Evolutionary conservation across 345 rosid genomes (phyloP).

Genomic region (Lepidium aucheri): DNA sequence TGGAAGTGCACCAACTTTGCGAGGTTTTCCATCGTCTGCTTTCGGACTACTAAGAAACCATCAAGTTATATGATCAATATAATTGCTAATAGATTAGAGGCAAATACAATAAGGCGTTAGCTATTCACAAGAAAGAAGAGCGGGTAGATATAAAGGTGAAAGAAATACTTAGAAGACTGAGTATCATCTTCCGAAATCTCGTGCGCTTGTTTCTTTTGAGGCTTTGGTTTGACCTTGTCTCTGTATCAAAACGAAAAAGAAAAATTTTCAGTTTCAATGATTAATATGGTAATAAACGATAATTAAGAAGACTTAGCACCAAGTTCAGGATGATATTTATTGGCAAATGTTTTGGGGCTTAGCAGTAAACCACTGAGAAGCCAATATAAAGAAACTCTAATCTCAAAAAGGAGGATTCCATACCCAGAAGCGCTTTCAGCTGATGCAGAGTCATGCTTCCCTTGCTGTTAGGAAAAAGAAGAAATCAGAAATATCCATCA

Average conservation of each 20-base stretch:
- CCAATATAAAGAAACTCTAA: constrained; percentile 4
- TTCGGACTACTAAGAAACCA: constrained; percentile 46
- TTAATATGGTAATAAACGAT: not conserved
- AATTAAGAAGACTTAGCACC: not conserved
- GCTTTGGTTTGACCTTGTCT: constrained; percentile 50
- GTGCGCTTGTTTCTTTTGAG: constrained; percentile 44
- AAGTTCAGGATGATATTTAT: not conserved
- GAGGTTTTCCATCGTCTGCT: constrained; percentile 58
- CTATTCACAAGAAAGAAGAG: constrained; percentile 2
- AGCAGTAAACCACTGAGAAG: not conserved
- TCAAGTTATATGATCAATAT: constrained; percentile 29
- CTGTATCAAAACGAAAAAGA: constrained; percentile 33
- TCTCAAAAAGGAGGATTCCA: constrained; percentile 11
- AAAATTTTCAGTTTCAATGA: not conserved
- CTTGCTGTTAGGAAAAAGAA: constrained; percentile 42
- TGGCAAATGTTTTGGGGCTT: not conserved
- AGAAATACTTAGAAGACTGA: constrained; percentile 66
- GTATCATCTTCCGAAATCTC: constrained; percentile 54
- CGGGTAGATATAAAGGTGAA: constrained; percentile 16
- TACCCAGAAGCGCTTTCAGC: constrained; percentile 48
- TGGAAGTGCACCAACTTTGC: constrained; percentile 68
- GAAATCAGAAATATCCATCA: constrained; percentile 24
- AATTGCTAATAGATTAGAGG: not conserved
- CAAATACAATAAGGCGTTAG: constrained; percentile 2
- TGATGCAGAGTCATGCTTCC: constrained; percentile 39